Evolutionary conservation across 2,329 filamentous ascomycete genomes (phyloP), one percentile per base, ranked within the genome.

Genomic region (Tolypocladium nubicola): DNA sequence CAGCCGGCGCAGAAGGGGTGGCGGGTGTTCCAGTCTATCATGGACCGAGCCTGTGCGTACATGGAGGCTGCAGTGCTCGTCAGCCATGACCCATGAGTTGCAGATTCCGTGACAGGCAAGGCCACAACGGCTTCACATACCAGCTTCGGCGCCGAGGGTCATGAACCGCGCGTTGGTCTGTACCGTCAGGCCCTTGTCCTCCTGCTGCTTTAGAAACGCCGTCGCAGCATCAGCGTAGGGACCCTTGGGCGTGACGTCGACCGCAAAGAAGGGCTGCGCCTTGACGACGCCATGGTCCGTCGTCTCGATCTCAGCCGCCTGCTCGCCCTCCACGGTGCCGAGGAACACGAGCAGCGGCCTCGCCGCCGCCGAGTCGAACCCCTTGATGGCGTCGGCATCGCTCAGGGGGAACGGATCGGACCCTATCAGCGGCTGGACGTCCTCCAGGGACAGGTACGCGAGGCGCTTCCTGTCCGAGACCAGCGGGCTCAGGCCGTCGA

Each of bases 1-100:
- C 94, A 99, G 57, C 87, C 87, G 38, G 86, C 91, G 71, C 94
- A 99, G 78, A 90, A 99, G 37, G 87, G 88, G 73, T 96, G 96
- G 55, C 93, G 88, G 33, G 80, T 80, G 74, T 99, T 97, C 94
- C 94, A 99, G 75, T 97, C 94, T 40, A 95, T 78, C 33, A 97
- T 79, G 52, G 91, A 88, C 57, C 93, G 86, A 9, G 91, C 89
- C 72, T 96, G 90, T 16, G 90, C 93, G 64, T 91, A 96, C 52
- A 96, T 88, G 54, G 92, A 90, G 59, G 92, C 94, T 94, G 61
- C 19, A 35, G 14, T 8, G 2, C n/a, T n/a, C 10, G n/a, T 16
- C 33, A 26, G 39, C 9, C 16, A 35, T 16, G 26, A 16, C 4
- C 19, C 47, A 19, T 6, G 26, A 35, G 26, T n/a, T 7, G 47